Evolutionary conservation across 352 stramenopile genomes (phyloP).

Genomic region (Phytopythium kandeliae): DNA sequence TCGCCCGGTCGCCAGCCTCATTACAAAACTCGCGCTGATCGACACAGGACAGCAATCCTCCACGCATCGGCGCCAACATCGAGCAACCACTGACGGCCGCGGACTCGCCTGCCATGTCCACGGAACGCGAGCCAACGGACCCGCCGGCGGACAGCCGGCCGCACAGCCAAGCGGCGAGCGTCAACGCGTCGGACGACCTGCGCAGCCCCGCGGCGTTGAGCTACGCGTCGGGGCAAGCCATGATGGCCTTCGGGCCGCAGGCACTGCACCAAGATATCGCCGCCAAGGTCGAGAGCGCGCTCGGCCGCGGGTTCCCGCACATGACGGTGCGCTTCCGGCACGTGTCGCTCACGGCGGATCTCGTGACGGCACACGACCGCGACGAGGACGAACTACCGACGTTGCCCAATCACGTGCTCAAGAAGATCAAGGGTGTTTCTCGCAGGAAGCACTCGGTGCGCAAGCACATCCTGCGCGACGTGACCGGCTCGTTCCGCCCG

Average conservation of each 20-base stretch:
- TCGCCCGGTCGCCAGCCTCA: neutral
- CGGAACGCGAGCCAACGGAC: neutral
- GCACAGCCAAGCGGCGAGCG: neutral
- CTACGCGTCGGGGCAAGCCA: slow-evolving; percentile 22
- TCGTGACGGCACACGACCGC: slow-evolving; percentile 25
- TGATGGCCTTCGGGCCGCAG: slow-evolving; percentile 28
- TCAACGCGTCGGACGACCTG: neutral
- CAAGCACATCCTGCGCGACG: slow-evolving; percentile 16
- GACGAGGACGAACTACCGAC: slow-evolving; percentile 27
- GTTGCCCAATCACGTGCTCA: slow-evolving; percentile 38
- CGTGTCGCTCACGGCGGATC: slow-evolving; percentile 39
- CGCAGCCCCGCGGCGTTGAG: slow-evolving; percentile 10
- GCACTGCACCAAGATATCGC: slow-evolving; percentile 33
- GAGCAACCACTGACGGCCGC: neutral
- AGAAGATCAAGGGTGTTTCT: slow-evolving; percentile 23
- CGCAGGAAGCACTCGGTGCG: slow-evolving; percentile 31
- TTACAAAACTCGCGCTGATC: neutral
- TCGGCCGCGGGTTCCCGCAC: slow-evolving; percentile 41
- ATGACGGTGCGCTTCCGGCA: slow-evolving; percentile 52
- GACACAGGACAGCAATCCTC: neutral
- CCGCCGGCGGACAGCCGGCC: neutral
- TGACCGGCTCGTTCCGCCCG: slow-evolving; percentile 8
- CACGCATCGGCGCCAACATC: too few relatives aligned
- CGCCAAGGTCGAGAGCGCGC: slow-evolving; percentile 30
- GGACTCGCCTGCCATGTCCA: neutral